Evolutionary conservation across 2,329 filamentous ascomycete species (phyloP).

Genomic region (Raffaelea ambrosiae): DNA sequence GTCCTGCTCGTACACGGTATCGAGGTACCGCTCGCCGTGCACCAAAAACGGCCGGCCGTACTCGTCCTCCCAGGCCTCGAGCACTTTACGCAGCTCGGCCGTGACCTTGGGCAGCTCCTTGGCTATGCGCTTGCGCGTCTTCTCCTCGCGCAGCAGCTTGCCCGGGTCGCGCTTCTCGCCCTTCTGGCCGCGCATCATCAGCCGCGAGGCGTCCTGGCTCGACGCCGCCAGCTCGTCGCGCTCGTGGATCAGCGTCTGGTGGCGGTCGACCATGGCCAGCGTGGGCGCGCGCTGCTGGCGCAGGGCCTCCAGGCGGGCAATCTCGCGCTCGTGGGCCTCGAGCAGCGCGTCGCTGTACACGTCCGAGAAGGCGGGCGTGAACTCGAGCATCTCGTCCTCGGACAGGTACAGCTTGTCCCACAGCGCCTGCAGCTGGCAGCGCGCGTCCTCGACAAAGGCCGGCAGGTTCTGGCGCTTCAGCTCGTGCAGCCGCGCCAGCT

Average conservation of each 20-base stretch:
- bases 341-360: conserved; percentile 94
- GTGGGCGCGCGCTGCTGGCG: conserved; percentile 82
- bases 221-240: conserved; percentile 81
- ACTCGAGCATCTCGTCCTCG: conserved; percentile 98
- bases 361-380: conserved; percentile 92
- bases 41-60: conserved; percentile 90
- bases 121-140: conserved; percentile 94
- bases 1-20: conserved; percentile 58
- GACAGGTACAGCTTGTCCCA: conserved; percentile 94
- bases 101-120: conserved; percentile 94
- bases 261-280: conserved; percentile 71
- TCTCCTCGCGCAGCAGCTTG: conserved; percentile 89
- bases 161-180: conserved; percentile 92
- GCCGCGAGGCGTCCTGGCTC: conserved; percentile 86
- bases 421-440: conserved; percentile 82
- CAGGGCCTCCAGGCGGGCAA: conserved; percentile 69
- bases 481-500: conserved; percentile 77
- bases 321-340: conserved; percentile 90
- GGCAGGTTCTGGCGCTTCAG: conserved; percentile 93
- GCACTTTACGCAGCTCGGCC: conserved; percentile 68
- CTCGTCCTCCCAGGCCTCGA: conserved; percentile 87
- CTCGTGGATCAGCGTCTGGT: conserved; percentile 75
- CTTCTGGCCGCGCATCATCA: conserved; percentile 86
- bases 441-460: conserved; percentile 89
- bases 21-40: conserved; percentile 83